A percentile compares a stretch with the other conserved stretches of the same genome.
Conservation (phyloP, 164 flowering plant species). For the Saururus chinensis region DNA sequence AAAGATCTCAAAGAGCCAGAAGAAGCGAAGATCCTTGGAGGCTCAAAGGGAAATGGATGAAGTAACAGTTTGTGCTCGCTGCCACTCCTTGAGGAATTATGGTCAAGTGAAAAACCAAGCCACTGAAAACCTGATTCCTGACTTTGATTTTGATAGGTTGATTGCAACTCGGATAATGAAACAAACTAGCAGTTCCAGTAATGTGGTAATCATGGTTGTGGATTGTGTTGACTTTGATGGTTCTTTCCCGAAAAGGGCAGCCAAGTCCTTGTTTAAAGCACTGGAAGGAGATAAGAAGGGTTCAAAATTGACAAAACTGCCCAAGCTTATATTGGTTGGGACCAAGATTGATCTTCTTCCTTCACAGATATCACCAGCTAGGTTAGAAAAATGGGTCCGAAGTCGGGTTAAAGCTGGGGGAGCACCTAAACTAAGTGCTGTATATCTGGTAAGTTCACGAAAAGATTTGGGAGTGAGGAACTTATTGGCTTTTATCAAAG, state of each 20-base stretch:
- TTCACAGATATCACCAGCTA: constrained; percentile 70
- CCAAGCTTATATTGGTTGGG: constrained; percentile 84
- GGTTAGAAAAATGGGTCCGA: constrained; percentile 92
- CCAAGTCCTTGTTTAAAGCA: constrained; percentile 70
- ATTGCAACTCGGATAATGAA: constrained; percentile 69
- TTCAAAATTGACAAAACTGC: constrained; percentile 36
- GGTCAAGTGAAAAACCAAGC: constrained; percentile 85
- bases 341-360: constrained; percentile 97
- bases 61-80: constrained; percentile 83
- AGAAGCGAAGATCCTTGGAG: constrained; percentile 50
- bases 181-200: constrained; percentile 45
- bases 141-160: constrained; percentile 86
- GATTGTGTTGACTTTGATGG: constrained; percentile 99
- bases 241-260: constrained; percentile 82
- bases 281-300: constrained; percentile 39
- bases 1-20: constrained; percentile 62
- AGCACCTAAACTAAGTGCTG: constrained; percentile 78
- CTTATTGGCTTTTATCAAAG: constrained; percentile 61
- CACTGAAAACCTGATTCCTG: constrained; percentile 88
- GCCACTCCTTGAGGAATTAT: constrained; percentile 85
- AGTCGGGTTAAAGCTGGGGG: constrained; percentile 78
- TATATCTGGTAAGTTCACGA: constrained; percentile 77
- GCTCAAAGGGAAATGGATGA: constrained; percentile 35
- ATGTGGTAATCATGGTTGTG: constrained; percentile 87
- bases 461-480: constrained; percentile 89